Conservation (phyloP, 345 rosid genomes). For the Lumnitzera littorea region DNA sequence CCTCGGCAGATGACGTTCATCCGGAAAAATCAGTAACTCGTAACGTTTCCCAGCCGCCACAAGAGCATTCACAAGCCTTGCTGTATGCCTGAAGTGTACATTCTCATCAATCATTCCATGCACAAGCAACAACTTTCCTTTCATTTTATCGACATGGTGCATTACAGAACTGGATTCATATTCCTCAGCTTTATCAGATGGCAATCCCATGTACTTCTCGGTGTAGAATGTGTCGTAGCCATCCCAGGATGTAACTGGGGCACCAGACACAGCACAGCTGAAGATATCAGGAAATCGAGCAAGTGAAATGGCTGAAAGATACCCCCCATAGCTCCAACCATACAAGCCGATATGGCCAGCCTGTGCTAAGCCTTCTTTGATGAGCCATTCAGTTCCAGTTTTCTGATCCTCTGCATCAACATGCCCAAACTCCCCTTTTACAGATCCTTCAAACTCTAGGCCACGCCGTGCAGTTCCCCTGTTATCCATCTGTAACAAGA, state of each 20-base stretch:
- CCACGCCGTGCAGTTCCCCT: slow-evolving; percentile 92
- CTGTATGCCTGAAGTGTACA: slow-evolving; percentile 91
- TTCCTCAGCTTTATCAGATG: slow-evolving; percentile 26
- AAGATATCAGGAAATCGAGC: slow-evolving; percentile 63
- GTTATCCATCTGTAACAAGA: slow-evolving; percentile 65
- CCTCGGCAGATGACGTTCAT: slow-evolving; percentile 87
- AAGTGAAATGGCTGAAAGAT: slow-evolving; percentile 70
- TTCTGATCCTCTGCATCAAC: slow-evolving; percentile 80
- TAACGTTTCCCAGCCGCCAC: slow-evolving; percentile 61
- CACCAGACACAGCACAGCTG: slow-evolving; percentile 69
- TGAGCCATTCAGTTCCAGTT: slow-evolving; percentile 79
- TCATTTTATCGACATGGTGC: slow-evolving; percentile 57
- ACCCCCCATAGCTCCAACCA: slow-evolving; percentile 98
- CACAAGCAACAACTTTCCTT: slow-evolving; percentile 57
- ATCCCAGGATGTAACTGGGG: slow-evolving; percentile 97
- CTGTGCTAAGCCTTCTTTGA: slow-evolving; percentile 65
- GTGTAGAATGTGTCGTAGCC: slow-evolving; percentile 92
- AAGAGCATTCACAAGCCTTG: slow-evolving; percentile 79
- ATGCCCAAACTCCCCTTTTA: slow-evolving; percentile 49
- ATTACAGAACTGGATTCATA: slow-evolving; percentile 65
- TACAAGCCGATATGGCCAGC: slow-evolving; percentile 63
- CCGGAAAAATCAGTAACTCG: slow-evolving; percentile 77
- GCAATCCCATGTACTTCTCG: slow-evolving; percentile 91
- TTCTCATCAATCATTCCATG: slow-evolving; percentile 98
- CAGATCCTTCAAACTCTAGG: slow-evolving; percentile 67